These are phyloP conservation scores for Debaryomyces robertsiae DNA, from an alignment of 1,139 yeast species.

Conservation along the genomic window DNA sequence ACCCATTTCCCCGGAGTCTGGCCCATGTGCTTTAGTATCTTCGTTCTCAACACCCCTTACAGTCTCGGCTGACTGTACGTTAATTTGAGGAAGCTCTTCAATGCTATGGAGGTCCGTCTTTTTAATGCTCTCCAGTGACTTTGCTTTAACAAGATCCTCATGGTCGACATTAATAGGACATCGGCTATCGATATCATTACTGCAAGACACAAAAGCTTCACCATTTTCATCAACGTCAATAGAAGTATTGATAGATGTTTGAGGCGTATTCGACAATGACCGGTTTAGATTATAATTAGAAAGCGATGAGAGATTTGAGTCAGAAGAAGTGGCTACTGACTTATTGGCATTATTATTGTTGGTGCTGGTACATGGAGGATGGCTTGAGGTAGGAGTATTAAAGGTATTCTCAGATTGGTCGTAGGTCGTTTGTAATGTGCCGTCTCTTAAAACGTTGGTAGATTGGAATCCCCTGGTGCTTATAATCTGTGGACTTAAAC, in stretches of 20 bases:
- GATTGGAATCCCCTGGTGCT: conserved; percentile 12
- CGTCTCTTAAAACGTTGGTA: conserved; percentile 12
- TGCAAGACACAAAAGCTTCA: background rate
- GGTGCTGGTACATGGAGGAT: conserved; percentile 5
- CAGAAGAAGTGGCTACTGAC: conserved; percentile 16
- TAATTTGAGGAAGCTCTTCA: conserved; percentile 4
- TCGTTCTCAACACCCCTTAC: background rate
- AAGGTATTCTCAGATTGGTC: background rate
- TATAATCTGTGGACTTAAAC: background rate
- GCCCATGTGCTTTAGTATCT: no score
- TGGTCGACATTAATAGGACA: background rate
- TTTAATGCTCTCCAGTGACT: conserved; percentile 6
- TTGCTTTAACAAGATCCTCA: conserved; percentile 6
- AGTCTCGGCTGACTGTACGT: background rate
- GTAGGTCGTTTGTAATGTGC: background rate
- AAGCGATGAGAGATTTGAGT: conserved; percentile 26
- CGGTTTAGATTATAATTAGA: conserved; percentile 32
- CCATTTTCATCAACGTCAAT: conserved; percentile 8
- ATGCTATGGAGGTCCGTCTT: conserved; percentile 6
- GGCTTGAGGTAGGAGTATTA: conserved; percentile 6
- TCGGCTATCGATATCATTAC: background rate
- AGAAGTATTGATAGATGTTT: conserved; percentile 33
- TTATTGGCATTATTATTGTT: conserved; percentile 4
- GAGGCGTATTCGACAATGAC: conserved; percentile 39
- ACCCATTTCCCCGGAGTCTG: background rate